Evolutionary conservation across 495 filamentous ascomycete genomes (phyloP).

Genomic region (Penicillium daleae): DNA sequence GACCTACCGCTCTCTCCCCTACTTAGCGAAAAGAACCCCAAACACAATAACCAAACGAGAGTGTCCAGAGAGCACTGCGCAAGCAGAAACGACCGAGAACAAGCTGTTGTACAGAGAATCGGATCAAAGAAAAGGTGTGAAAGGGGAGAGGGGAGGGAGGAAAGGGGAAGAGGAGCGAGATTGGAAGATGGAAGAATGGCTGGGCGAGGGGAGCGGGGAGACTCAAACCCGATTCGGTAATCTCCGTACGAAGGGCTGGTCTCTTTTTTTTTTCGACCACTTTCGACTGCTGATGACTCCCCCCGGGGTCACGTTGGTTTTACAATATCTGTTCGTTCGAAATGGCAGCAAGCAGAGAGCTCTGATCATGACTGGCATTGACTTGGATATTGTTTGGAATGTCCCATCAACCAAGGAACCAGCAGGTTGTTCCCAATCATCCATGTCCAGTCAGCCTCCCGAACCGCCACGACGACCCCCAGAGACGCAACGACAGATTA

Average conservation of each 20-base stretch:
- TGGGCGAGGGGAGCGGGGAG: constrained; percentile 35
- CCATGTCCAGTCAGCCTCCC: constrained; percentile 4
- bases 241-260: constrained; percentile 25
- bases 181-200: constrained; percentile 4
- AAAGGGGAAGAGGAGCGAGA: constrained; percentile 14
- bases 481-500: background rate
- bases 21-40: constrained; percentile 25
- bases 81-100: constrained; percentile 30
- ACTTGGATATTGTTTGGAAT: background rate
- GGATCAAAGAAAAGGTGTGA: constrained; percentile 33
- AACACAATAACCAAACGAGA: constrained; percentile 29
- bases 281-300: background rate
- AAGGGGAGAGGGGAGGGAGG: constrained; percentile 33
- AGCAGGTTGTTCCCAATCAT: background rate
- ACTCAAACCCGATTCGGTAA: constrained; percentile 30
- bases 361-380: background rate
- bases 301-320: constrained; percentile 5
- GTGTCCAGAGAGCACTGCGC: constrained; percentile 22
- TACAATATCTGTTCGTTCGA: background rate
- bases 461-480: background rate
- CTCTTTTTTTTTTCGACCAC: background rate
- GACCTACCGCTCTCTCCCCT: constrained; percentile 27
- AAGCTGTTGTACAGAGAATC: constrained; percentile 46
- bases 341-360: background rate
- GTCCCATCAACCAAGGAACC: constrained; percentile 1